Conservation (phyloP, 1,284 basidiomycete genomes). For the Athelia psychrophila region DNA sequence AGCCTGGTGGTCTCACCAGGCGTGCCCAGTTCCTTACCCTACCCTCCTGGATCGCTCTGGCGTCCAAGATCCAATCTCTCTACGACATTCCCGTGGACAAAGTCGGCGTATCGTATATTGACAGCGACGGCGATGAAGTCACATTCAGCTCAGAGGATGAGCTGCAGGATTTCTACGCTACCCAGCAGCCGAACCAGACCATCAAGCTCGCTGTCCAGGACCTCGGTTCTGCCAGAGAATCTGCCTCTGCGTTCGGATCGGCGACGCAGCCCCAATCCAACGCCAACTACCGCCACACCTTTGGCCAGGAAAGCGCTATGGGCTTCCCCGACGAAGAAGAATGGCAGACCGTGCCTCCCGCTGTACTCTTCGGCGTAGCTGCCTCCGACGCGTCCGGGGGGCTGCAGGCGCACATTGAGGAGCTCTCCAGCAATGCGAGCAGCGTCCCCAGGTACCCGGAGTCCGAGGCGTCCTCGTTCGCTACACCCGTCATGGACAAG, state of each 20-base stretch:
- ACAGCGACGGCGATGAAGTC: constrained; percentile 67
- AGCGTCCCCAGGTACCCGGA: constrained; percentile 7
- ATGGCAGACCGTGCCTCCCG: constrained; percentile 52
- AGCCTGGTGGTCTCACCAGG: constrained; percentile 49
- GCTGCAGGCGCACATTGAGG: constrained; percentile 65
- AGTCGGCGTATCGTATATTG: constrained; percentile 66
- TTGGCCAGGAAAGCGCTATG: constrained; percentile 36
- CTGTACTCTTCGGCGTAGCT: constrained; percentile 28
- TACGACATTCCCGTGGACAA: constrained; percentile 54
- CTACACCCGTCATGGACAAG: constrained; percentile 33
- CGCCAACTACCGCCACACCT: constrained; percentile 51
- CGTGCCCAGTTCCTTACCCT: constrained; percentile 47
- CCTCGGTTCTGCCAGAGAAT: constrained; percentile 38
- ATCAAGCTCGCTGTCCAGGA: constrained; percentile 66
- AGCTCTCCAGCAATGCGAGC: constrained; percentile 45
- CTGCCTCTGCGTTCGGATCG: constrained; percentile 30
- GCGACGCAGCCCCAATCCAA: constrained; percentile 25
- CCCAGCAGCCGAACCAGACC: constrained; percentile 23
- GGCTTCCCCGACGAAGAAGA: constrained; percentile 61
- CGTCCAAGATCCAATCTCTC: constrained; percentile 49
- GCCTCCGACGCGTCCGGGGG: constrained; percentile 22
- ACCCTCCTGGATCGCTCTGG: constrained; percentile 56
- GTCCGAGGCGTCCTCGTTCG: not conserved
- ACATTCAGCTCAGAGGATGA: constrained; percentile 71
- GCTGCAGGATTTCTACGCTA: constrained; percentile 56